Evolutionary conservation across 78 protist genomes (phyloP).

Genomic region (Tieghemostelium lacteum): DNA sequence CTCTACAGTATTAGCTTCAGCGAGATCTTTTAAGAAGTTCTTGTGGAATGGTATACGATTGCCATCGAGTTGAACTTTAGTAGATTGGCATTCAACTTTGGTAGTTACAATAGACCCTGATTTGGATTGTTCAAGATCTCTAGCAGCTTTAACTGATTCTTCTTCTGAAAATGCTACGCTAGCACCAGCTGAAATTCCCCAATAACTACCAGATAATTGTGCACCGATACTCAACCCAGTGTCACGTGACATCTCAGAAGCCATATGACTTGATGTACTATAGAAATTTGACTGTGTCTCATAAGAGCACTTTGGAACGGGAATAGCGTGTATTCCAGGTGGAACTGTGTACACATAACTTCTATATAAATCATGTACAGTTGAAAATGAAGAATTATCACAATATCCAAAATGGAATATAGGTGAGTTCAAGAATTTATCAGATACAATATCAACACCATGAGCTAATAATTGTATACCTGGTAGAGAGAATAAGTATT

Average conservation of each 20-base stretch:
- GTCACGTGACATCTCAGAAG: background rate
- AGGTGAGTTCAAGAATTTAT: background rate
- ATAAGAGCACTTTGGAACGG: background rate
- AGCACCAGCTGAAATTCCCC: background rate
- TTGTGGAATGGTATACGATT: conserved; percentile 4
- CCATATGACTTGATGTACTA: background rate
- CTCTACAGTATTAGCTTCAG: background rate
- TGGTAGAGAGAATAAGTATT: conserved; percentile 4
- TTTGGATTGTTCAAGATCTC: background rate
- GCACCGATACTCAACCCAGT: background rate
- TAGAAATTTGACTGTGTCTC: background rate
- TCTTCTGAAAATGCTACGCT: background rate
- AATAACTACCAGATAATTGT: background rate
- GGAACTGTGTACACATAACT: conserved; percentile 12
- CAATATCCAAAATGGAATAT: background rate
- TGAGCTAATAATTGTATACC: conserved; percentile 10
- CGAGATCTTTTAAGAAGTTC: conserved; percentile 13
- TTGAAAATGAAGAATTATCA: too few relatives aligned
- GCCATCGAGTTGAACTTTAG: background rate
- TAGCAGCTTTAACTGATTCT: background rate
- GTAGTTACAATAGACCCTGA: conserved; percentile 10
- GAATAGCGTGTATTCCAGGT: background rate
- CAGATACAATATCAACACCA: conserved; percentile 7
- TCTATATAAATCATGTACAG: background rate
- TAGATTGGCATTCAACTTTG: background rate